These are phyloP conservation scores for Ceratocystis lukuohia DNA, from an alignment of 2,329 filamentous ascomycete genomes.

Conservation along the genomic window DNA sequence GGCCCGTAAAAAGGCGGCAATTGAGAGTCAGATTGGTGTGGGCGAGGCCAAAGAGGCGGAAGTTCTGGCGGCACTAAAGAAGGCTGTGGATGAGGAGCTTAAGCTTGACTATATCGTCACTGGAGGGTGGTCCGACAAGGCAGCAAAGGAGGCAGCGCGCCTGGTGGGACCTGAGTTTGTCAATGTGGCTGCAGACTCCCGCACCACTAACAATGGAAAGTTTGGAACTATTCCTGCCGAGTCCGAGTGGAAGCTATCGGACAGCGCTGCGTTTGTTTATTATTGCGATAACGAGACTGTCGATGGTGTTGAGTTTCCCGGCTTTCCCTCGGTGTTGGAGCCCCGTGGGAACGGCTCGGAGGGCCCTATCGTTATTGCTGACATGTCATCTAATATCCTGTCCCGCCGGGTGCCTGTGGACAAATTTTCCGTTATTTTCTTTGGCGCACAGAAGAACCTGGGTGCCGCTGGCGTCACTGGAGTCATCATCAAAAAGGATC, in stretches of 20 bases:
- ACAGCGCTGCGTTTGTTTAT: conserved; percentile 63
- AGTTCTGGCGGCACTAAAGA: conserved; percentile 40
- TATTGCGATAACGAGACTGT: conserved; percentile 92
- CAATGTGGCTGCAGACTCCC: conserved; percentile 61
- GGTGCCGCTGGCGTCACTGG: conserved; percentile 78
- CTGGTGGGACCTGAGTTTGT: conserved; percentile 66
- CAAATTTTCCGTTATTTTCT: conserved; percentile 78
- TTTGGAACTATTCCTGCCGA: conserved; percentile 74
- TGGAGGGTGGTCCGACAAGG: conserved; percentile 79
- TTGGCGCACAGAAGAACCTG: conserved; percentile 89
- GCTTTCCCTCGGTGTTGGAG: conserved; percentile 52
- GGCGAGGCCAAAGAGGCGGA: conserved; percentile 34
- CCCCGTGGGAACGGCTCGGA: conserved; percentile 41
- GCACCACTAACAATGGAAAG: conserved; percentile 57
- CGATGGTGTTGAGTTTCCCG: conserved; percentile 80
- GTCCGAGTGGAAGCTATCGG: conserved; percentile 60
- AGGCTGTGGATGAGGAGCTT: conserved; percentile 54
- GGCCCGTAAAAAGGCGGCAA: conserved; percentile 47
- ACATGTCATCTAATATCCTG: conserved; percentile 92
- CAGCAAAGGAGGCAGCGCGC: conserved; percentile 66
- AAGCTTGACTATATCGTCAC: conserved; percentile 84
- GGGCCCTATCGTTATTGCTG: conserved; percentile 67
- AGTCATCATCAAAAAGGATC: conserved; percentile 65
- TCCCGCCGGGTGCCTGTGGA: conserved; percentile 61
- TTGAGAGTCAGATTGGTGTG: conserved; percentile 41